Base-by-base conservation (phyloP, 2,329 filamentous ascomycete genomes). In the Aspergillus novoparasiticus region DNA sequence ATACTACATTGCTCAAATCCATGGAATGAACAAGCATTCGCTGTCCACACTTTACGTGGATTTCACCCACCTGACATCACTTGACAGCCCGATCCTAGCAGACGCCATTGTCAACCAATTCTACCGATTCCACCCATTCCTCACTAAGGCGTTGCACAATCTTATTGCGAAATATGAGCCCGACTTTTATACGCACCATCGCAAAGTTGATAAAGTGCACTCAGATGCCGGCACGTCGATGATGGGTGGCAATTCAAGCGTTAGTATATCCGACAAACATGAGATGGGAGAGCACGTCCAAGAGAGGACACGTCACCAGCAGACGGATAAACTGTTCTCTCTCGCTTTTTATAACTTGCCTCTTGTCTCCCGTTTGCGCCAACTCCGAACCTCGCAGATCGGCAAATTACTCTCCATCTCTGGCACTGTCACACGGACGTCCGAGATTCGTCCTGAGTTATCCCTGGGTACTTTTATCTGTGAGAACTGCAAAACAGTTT, bases 311-410 rank as follows among this genome's bases (percentile, higher is more conserved):
- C 88, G 90, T 60, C 93, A 97, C 76, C 94, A 97, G 78, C 94
- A 97, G 81, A 97, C 95, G 0, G 95, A 99, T 80, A 97, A 96
- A 82, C 84, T 99, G 43, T 98, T 99, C 78, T 88, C 93, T 5
- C 84, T 97, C 58, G 94, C 94, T 36, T 96, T 97, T 72, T 97
- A 97, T 82, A 96, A 97, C 75, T 82, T 97, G 32, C 92, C 94
- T 0, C 85, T 97, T 1, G 91, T 97, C 16, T 95, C 93, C 2
- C 86, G 94, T 68, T 87, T 97, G 61, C 91, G 94, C 64, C 90
- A 93, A 72, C 83, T 99, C 66, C 90, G 95, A 36, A 96, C 95
- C 30, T 86, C 88, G 66, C 94, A 97, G 70, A 96, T 99, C 71
- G 95, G 95, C 59, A 92, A 94, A 75, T 86, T 99, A 50, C 87